Base-by-base conservation (phyloP, 306 rosid species). In the Cucumis cinereus region DNA sequence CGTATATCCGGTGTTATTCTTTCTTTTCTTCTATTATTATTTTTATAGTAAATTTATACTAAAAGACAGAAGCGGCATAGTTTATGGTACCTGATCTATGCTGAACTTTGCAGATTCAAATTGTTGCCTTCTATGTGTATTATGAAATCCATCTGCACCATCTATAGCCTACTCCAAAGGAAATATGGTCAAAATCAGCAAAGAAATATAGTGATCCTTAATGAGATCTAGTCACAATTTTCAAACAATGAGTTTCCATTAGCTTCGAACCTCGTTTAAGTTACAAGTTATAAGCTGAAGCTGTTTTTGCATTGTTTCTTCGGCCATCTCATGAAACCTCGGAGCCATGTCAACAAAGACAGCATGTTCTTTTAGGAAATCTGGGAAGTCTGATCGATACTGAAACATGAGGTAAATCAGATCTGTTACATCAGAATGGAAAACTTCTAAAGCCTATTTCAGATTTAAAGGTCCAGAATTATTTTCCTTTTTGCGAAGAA, bases 341-440 rank as follows among this genome's bases (percentile, higher is more conserved):
- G 95, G 98, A 79, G 95, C 95, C 88, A 94, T 83, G 86, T 94
- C 98, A 80, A 88, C 89, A 85, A 94, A 94, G 40, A 91, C 84
- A 77, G 93, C 89, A 82, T 90, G 96, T 79, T 94, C 98, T 86
- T 89, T 94, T 63, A 94, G 84, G 62, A 90, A 87, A 80, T 82
- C 84, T 56, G 97, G 98, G 85, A 94, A 91, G 78, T 90, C 89
- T 56, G 87, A 54, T 49, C 96, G 89, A 85, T 91, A 94, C 98
- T 94, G 92, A 63, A 81, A 80, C 76, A 77, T 72, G 59, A 62
- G 60, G 53, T 13, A 61, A 38, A 30, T 49, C 56, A 52, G 36
- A 26, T 49, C 54, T 38, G 14, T 35, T 16, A 77, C 23, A 47
- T 61, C 52, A n/a, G 40, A 8, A 22, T 7, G 0, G 17, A 63